Evolutionary conservation across 2,329 filamentous ascomycete species (phyloP).

Genomic region (Lomentospora prolificans): DNA sequence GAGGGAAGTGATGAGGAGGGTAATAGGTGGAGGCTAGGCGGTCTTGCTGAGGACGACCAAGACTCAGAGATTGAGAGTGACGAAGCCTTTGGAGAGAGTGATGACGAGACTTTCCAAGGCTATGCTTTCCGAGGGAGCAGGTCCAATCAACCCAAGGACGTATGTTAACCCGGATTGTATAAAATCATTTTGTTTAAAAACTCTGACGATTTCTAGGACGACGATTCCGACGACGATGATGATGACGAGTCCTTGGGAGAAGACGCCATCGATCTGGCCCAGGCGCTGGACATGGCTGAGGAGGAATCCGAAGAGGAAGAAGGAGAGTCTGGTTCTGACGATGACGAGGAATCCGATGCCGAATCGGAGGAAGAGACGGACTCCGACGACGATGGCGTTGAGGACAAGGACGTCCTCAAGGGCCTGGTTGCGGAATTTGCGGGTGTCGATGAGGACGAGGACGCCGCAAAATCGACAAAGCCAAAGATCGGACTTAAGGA

Average conservation of each 20-base stretch:
- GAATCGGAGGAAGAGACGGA: conserved; percentile 30
- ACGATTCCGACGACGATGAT: conserved; percentile 42
- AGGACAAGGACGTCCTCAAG: conserved; percentile 44
- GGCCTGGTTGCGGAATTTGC: conserved; percentile 57
- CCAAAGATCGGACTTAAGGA: conserved; percentile 65
- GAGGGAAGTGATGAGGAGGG: conserved; percentile 78
- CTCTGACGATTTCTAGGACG: conserved; percentile 26
- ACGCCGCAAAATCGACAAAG: conserved; percentile 27
- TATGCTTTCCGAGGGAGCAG: conserved; percentile 48
- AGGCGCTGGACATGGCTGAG: conserved; percentile 45
- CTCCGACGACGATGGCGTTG: conserved; percentile 36
- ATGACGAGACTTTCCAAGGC: conserved; percentile 74
- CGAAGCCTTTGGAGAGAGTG: conserved; percentile 81
- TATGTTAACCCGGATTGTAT: conserved; percentile 10
- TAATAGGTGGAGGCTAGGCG: conserved; percentile 73
- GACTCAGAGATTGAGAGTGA: conserved; percentile 58
- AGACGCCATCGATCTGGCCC: conserved; percentile 50
- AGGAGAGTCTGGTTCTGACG: conserved; percentile 31
- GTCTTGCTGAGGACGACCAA: conserved; percentile 43
- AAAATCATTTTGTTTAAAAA: not conserved
- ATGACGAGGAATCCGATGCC: conserved; percentile 29
- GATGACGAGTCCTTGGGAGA: conserved; percentile 49
- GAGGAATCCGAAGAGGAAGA: conserved; percentile 39
- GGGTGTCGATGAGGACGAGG: conserved; percentile 49
- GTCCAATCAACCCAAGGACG: conserved; percentile 20